These are phyloP conservation scores for Coniochaeta ligniaria DNA, from an alignment of 2,329 filamentous ascomycete genomes.

Conservation along the genomic window DNA sequence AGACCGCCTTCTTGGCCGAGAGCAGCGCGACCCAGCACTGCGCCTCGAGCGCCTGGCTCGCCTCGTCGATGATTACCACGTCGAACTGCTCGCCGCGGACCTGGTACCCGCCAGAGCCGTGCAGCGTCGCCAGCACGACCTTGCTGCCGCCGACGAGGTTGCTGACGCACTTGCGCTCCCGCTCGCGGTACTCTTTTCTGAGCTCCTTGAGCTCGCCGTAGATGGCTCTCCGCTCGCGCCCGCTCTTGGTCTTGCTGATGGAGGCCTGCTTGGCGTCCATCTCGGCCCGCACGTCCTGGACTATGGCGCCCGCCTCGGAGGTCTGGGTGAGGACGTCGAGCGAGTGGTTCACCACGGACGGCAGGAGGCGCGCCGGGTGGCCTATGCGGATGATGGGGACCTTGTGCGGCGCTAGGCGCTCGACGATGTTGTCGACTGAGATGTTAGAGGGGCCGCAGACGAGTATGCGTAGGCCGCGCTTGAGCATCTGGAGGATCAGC, in stretches of 20 bases:
- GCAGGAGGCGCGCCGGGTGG: slow-evolving; percentile 84
- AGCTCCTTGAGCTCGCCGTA: slow-evolving; percentile 82
- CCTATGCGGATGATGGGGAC: slow-evolving; percentile 84
- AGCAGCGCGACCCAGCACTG: slow-evolving; percentile 94
- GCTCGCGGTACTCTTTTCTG: slow-evolving; percentile 78
- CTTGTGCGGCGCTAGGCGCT: slow-evolving; percentile 77
- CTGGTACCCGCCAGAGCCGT: slow-evolving; percentile 84
- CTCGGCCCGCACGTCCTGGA: slow-evolving; percentile 82
- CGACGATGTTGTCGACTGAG: slow-evolving; percentile 96
- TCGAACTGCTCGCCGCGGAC: slow-evolving; percentile 77
- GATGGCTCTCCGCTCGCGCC: slow-evolving; percentile 70
- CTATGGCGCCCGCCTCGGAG: slow-evolving; percentile 82
- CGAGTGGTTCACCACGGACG: slow-evolving; percentile 81
- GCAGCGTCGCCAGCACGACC: slow-evolving; percentile 86
- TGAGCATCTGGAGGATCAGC: slow-evolving; percentile 83
- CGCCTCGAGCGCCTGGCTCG: slow-evolving; percentile 89
- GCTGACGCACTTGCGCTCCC: slow-evolving; percentile 75
- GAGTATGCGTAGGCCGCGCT: slow-evolving; percentile 64
- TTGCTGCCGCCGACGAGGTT: slow-evolving; percentile 70
- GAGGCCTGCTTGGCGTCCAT: slow-evolving; percentile 89
- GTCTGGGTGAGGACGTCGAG: slow-evolving; percentile 86
- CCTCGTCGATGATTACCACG: slow-evolving; percentile 92
- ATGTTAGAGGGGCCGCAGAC: slow-evolving; percentile 98
- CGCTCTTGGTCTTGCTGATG: slow-evolving; percentile 78
- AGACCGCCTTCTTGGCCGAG: slow-evolving; percentile 73